Base-by-base conservation (phyloP, 2,329 filamentous ascomycete genomes). In the Aspergillus niger region DNA sequence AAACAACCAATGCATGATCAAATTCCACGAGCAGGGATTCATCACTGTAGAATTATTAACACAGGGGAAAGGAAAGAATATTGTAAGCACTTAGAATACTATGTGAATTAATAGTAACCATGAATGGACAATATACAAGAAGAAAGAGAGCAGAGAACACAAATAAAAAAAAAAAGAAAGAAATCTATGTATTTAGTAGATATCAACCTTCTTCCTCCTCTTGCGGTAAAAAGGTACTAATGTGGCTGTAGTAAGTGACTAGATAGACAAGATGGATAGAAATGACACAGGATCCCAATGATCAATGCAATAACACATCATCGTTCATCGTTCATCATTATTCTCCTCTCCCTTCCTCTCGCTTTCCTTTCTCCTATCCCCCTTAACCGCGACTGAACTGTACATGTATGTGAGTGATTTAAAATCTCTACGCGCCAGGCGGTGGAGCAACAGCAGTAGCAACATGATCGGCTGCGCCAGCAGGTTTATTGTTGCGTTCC, bases 401-500 rank as follows among this genome's bases (percentile, higher is more conserved):
- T 36, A 36, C 32, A 36, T 36, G 30, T 4, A 32, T 32, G 32
- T 13, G 11, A 10, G 28, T 30, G 11, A 4, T 36, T 36, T 13
- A 11, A 36, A 11, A 36, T 15, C 11, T 15, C 15, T 30, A 50
- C 24, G 47, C 47, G 11, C 24, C 47, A 30, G 24, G 26, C 8
- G 26, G 26, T 17, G 15, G 24, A 11, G 26, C 26, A 44, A 20
- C 8, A 20, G 17, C 41, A 44, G 22, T n/a, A 10, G 39, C 39
- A 49, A 15, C 44, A 28, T 26, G 15, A 20, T 50, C 47, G 1
- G 10, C 6, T 6, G 43, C 43, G 44, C 69, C 73, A 2, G 70
- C 55, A 1, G 73, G 72, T 53, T 75, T 76, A 6, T 65, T 77
- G 11, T 83, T 84, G 65, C 91, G 82, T 75, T 96, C 92, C 48